Conservation (phyloP, 176 grass and related monocot species). For the Carex kokanica region DNA sequence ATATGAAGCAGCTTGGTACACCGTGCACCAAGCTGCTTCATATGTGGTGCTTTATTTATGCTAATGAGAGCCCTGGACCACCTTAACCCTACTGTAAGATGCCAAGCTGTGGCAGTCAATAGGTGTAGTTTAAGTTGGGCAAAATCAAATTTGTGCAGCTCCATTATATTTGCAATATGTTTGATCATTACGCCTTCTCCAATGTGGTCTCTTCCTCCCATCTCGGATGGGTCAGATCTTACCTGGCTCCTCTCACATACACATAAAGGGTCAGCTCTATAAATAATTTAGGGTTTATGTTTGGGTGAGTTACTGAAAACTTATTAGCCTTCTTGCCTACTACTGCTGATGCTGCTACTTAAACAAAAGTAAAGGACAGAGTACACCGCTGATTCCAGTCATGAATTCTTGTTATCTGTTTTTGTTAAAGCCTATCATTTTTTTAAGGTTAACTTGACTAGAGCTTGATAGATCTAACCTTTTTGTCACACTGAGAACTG, state of each 20-base stretch:
- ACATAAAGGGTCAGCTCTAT: no score
- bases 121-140: no score
- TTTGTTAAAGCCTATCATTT: neutral
- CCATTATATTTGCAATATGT: neutral
- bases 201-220: neutral
- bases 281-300: no score
- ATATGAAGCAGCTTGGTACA: no score
- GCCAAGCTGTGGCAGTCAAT: no score
- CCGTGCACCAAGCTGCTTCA: no score
- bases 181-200: neutral
- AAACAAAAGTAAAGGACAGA: neutral
- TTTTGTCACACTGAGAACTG: neutral
- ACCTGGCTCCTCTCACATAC: no score
- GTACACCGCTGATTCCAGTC: neutral
- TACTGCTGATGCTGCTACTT: no score
- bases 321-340: no score
- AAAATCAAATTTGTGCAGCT: neutral
- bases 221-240: neutral
- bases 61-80: neutral
- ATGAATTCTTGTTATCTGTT: neutral
- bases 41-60: neutral
- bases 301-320: no score
- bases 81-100: neutral
- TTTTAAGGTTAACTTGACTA: neutral
- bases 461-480: neutral